These are phyloP conservation scores for Stephanocyclus meneghinianus DNA, from an alignment of 352 stramenopile genomes.

Conservation along the genomic window DNA sequence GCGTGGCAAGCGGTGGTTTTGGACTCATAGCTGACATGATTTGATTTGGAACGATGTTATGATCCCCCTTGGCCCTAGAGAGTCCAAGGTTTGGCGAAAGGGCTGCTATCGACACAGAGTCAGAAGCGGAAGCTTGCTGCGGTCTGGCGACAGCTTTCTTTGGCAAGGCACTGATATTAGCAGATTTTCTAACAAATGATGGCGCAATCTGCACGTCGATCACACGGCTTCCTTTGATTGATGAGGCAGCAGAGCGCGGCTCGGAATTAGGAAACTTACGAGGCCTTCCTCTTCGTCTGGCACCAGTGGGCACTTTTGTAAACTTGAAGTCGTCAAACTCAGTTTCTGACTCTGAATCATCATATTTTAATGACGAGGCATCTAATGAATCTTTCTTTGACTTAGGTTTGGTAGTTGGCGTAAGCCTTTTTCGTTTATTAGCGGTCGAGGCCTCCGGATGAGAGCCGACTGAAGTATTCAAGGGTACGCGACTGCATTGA, in stretches of 20 bases:
- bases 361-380: conserved; percentile 18
- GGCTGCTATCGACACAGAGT: no score
- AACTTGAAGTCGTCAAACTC: conserved; percentile 9
- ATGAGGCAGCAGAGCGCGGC: not conserved
- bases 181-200: not conserved
- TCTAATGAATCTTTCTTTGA: conserved; percentile 10
- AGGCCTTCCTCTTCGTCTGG: not conserved
- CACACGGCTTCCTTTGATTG: conserved; percentile 5
- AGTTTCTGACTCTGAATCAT: conserved; percentile 16
- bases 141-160: no score
- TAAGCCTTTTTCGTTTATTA: not conserved
- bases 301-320: conserved; percentile 1
- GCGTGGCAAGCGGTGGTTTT: no score
- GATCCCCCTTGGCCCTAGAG: no score
- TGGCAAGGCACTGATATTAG: not conserved
- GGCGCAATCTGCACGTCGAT: not conserved
- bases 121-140: no score
- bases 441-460: not conserved
- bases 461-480: not conserved
- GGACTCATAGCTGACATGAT: no score
- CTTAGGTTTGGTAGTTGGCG: not conserved
- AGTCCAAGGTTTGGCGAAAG: no score
- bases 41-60: no score
- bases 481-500: conserved; percentile 2
- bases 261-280: conserved; percentile 10